Percentiles rank a stretch among this genome's conserved stretches.
Conservation (phyloP, 352 stramenopile species). For the Globisporangium irregulare region DNA sequence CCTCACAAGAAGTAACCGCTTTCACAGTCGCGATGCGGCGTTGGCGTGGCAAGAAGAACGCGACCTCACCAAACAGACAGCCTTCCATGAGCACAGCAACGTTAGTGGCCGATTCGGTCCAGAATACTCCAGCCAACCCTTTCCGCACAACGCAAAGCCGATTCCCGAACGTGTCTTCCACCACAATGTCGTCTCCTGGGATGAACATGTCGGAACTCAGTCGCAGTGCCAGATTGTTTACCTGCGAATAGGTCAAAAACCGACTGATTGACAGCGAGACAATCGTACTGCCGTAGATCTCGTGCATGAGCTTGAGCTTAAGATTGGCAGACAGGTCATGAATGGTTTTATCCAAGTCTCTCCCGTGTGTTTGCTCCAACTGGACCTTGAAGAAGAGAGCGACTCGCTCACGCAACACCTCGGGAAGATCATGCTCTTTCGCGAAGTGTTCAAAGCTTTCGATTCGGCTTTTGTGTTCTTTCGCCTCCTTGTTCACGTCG, state of each 20-base stretch:
- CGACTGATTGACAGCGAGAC: constrained; percentile 48
- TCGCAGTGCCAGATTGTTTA: constrained; percentile 66
- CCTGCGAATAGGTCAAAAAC: constrained; percentile 50
- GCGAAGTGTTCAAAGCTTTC: constrained; percentile 77
- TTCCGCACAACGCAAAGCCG: constrained; percentile 57
- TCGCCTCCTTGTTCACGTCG: constrained; percentile 66
- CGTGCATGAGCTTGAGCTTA: constrained; percentile 68
- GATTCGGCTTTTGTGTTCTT: constrained; percentile 65
- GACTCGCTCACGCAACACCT: constrained; percentile 44
- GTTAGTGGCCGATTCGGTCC: constrained; percentile 44
- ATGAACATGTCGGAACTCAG: constrained; percentile 69
- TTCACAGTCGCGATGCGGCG: constrained; percentile 61
- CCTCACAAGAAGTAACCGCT: constrained; percentile 55
- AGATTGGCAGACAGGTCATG: constrained; percentile 68
- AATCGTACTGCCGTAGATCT: constrained; percentile 63
- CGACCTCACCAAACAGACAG: constrained; percentile 66
- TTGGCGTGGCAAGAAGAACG: constrained; percentile 61
- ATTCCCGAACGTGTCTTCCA: constrained; percentile 53
- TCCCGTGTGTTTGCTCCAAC: constrained; percentile 46
- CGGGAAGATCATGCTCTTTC: constrained; percentile 52
- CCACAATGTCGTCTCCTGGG: constrained; percentile 57
- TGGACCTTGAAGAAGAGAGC: constrained; percentile 62
- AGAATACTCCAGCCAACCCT: constrained; percentile 53
- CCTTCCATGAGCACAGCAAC: constrained; percentile 57
- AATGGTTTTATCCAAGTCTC: constrained; percentile 43